These are phyloP conservation scores for Olyra latifolia DNA, from an alignment of 176 grass and related monocot genomes.

Conservation along the genomic window DNA sequence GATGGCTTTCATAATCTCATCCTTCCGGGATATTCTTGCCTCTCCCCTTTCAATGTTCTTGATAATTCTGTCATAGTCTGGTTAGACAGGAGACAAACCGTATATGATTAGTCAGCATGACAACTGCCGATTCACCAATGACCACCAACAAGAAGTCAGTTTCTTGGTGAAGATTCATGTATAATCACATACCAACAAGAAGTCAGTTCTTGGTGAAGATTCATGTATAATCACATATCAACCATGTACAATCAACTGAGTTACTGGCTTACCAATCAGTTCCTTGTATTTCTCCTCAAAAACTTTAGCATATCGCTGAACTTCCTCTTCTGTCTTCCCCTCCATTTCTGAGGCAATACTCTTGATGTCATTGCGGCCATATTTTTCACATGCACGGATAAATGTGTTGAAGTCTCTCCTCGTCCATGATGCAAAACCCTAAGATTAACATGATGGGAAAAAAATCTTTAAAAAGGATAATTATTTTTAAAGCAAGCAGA, in stretches of 20 bases:
- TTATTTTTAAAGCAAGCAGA: neutral
- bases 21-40: constrained; percentile 88
- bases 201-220: constrained; percentile 6
- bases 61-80: constrained; percentile 97
- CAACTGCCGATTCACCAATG: neutral
- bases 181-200: neutral
- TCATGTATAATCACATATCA: neutral
- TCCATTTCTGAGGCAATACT: constrained; percentile 92
- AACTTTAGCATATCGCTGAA: constrained; percentile 81
- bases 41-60: constrained; percentile 99
- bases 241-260: neutral
- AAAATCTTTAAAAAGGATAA: neutral
- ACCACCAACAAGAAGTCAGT: neutral
- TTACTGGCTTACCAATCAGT: constrained; percentile 65
- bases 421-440: constrained; percentile 95
- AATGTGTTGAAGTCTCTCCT: constrained; percentile 96
- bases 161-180: constrained; percentile 4
- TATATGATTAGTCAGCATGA: neutral
- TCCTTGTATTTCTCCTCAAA: constrained; percentile 95
- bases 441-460: constrained; percentile 18
- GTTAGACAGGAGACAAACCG: constrained; percentile 7
- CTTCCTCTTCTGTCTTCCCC: constrained; percentile 96
- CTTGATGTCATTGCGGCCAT: constrained; percentile 93
- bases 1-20: constrained; percentile 95
- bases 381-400: constrained; percentile 93